A percentile compares a stretch with the other conserved stretches of the same genome.
Conservation (phyloP, 2,329 filamentous ascomycete species). For the Penicillium sp. region DNA sequence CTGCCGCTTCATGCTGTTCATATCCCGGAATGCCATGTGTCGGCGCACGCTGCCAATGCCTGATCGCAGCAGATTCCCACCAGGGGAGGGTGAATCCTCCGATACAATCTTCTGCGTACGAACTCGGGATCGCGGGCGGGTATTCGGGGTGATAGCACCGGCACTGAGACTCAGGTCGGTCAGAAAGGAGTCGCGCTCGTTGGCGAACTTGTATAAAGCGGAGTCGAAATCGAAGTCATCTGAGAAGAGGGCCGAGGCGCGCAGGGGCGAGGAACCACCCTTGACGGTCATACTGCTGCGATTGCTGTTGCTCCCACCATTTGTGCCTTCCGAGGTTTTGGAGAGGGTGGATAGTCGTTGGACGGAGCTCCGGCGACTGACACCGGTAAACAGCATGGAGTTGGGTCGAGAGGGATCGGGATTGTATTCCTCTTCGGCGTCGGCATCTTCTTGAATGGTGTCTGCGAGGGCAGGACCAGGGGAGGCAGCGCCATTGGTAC, state of each 20-base stretch:
- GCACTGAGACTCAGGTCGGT: slow-evolving; percentile 89
- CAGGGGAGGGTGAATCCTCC: slow-evolving; percentile 60
- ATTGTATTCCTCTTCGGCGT: slow-evolving; percentile 54
- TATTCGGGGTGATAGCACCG: slow-evolving; percentile 69
- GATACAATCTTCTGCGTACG: slow-evolving; percentile 79
- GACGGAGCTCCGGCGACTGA: slow-evolving; percentile 39
- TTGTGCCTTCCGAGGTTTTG: slow-evolving; percentile 45
- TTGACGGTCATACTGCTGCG: slow-evolving; percentile 66
- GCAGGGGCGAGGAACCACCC: slow-evolving; percentile 33
- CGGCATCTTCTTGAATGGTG: slow-evolving; percentile 62
- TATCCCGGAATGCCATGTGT: slow-evolving; percentile 89
- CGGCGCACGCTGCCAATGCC: slow-evolving; percentile 84
- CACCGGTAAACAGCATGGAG: slow-evolving; percentile 27
- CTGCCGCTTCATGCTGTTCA: slow-evolving; percentile 91
- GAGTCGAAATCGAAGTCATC: slow-evolving; percentile 90
- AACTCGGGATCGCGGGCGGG: slow-evolving; percentile 72
- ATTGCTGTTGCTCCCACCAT: slow-evolving; percentile 64
- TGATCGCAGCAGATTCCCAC: slow-evolving; percentile 51
- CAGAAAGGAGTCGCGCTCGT: slow-evolving; percentile 90
- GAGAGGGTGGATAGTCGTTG: slow-evolving; percentile 52
- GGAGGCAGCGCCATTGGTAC: slow-evolving; percentile 36
- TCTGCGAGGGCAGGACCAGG: slow-evolving; percentile 50
- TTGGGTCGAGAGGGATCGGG: slow-evolving; percentile 43
- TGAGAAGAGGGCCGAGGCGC: slow-evolving; percentile 41
- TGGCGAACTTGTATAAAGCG: slow-evolving; percentile 89